Evolutionary conservation across 1,139 yeast species (phyloP).

Genomic region (Scheffersomyces parashehatae): DNA sequence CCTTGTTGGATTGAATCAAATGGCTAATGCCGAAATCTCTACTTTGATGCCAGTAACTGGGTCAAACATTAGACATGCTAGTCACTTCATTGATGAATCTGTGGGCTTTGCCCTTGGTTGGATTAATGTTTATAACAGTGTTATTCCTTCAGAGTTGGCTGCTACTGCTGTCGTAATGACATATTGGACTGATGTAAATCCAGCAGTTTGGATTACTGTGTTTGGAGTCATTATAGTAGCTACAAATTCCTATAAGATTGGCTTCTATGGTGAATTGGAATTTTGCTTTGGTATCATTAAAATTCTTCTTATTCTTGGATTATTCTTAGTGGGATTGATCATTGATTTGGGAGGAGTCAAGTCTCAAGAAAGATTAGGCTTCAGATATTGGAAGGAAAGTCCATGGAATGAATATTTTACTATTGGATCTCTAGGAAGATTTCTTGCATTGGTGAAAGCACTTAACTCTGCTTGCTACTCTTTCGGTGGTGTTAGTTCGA

Average conservation of each 20-base stretch:
- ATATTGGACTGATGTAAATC: slow-evolving; percentile 23
- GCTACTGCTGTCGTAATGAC: slow-evolving; percentile 29
- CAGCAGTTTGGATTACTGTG: slow-evolving; percentile 29
- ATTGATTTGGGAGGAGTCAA: slow-evolving; percentile 36
- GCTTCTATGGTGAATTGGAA: slow-evolving; percentile 34
- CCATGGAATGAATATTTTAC: slow-evolving; percentile 20
- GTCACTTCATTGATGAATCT: slow-evolving; percentile 25
- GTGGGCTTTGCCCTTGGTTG: slow-evolving; percentile 29
- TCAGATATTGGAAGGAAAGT: slow-evolving; percentile 28
- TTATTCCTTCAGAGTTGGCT: slow-evolving; percentile 25
- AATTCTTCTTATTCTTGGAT: slow-evolving; percentile 25
- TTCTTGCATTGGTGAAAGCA: slow-evolving; percentile 30
- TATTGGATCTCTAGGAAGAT: slow-evolving; percentile 23
- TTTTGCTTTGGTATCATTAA: slow-evolving; percentile 31
- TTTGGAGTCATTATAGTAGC: slow-evolving; percentile 43
- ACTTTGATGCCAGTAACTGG: slow-evolving; percentile 32
- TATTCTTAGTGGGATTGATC: slow-evolving; percentile 25
- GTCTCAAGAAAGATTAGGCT: slow-evolving; percentile 26
- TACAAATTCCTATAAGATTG: slow-evolving; percentile 25
- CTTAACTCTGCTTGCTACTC: slow-evolving; percentile 28
- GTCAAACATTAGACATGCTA: slow-evolving; percentile 29
- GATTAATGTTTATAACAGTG: slow-evolving; percentile 15
- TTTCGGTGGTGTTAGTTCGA: slow-evolving; percentile 38
- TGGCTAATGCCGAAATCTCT: slow-evolving; percentile 28
- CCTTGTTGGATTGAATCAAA: slow-evolving; percentile 22